These are phyloP conservation scores for Solanum ossicruentum DNA, from an alignment of 257 asterid genomes.

Conservation along the genomic window DNA sequence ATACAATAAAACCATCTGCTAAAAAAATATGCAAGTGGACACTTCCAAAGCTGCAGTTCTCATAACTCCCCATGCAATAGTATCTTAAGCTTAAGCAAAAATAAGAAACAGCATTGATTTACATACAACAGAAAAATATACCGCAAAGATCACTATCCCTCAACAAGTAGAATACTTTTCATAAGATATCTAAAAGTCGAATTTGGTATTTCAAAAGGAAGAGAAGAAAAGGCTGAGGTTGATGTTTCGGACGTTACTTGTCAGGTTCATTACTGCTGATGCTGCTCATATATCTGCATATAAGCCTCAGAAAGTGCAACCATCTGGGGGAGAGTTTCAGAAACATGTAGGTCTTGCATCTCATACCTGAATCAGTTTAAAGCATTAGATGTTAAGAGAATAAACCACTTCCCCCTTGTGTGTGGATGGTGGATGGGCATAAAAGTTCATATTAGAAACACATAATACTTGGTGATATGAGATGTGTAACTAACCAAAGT, in stretches of 20 bases:
- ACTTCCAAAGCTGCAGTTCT: neutral
- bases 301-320: conserved; percentile 90
- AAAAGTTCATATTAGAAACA: neutral
- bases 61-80: neutral
- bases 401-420: neutral
- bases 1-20: neutral
- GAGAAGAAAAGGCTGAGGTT: neutral
- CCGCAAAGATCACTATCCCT: neutral
- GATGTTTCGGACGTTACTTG: neutral
- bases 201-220: neutral
- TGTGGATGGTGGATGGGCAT: neutral
- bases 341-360: conserved; percentile 94
- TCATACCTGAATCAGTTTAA: conserved; percentile 54
- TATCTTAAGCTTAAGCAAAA: neutral
- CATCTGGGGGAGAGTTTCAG: conserved; percentile 91
- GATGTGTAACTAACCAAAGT: conserved; percentile 42
- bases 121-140: neutral
- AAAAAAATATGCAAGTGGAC: neutral
- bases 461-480: neutral
- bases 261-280: conserved; percentile 21
- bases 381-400: neutral
- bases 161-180: neutral
- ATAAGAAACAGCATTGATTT: neutral
- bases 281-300: conserved; percentile 95
- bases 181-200: neutral